Percentiles rank a stretch among this genome's conserved stretches.
phyloP scores from a whole-genome alignment of 176 grass and related monocot genomes.

The Aechmea fasciata region DNA sequence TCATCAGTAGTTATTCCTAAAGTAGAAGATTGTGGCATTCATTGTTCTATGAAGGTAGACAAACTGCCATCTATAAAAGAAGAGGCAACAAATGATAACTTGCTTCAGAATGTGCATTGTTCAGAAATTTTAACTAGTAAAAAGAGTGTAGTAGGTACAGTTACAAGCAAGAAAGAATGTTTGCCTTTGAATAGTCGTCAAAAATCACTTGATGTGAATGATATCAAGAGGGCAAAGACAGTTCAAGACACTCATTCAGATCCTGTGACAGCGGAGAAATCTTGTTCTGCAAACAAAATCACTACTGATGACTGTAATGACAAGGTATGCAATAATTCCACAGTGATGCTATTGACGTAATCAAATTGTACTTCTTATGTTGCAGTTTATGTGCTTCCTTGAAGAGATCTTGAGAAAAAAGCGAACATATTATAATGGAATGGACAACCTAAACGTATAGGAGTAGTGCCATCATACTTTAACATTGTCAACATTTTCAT shows the following conservation, averaged over 20 bases:
- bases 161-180: constrained; percentile 6
- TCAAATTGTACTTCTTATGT: neutral
- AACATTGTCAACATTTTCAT: too few relatives aligned
- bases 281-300: neutral
- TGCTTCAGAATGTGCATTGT: constrained; percentile 12
- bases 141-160: constrained; percentile 3
- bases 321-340: neutral
- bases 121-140: constrained; percentile 1
- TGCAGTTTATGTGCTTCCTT: neutral
- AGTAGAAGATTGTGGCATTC: neutral
- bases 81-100: neutral
- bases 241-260: neutral
- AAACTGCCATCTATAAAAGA: neutral
- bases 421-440: too few relatives aligned
- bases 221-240: neutral
- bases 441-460: too few relatives aligned
- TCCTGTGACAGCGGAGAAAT: neutral
- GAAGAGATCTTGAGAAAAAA: too few relatives aligned
- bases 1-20: constrained; percentile 27
- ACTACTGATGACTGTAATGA: neutral
- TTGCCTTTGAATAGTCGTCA: neutral
- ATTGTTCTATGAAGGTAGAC: constrained; percentile 5
- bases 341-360: neutral
- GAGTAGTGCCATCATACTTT: too few relatives aligned
- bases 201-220: constrained; percentile 1